Conservation (phyloP, 78 protist species). For the Pelomyxa schiedti region DNA sequence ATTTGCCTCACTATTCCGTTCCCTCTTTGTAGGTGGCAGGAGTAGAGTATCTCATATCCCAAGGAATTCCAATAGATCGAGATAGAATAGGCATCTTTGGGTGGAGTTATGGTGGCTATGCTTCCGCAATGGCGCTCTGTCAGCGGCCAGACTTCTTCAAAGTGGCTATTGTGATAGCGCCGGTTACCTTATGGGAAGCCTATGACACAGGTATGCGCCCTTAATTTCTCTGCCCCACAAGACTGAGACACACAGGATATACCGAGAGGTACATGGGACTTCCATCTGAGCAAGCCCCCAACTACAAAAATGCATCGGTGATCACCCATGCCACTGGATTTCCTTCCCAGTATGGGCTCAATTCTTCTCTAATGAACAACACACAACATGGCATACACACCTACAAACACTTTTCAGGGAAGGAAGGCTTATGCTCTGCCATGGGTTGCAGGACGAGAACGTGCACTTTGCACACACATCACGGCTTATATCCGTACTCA, state of each 20-base stretch:
- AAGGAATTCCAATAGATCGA: slow-evolving; percentile 25
- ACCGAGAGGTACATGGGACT: slow-evolving; percentile 84
- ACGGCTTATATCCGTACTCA: slow-evolving; percentile 42
- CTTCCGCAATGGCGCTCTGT: slow-evolving; percentile 54
- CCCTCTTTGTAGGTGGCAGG: too few species aligned
- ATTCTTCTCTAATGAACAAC: neutral
- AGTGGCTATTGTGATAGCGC: slow-evolving; percentile 80
- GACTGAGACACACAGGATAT: too few species aligned
- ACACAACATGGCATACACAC: neutral
- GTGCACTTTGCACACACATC: slow-evolving; percentile 79
- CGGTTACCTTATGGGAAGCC: slow-evolving; percentile 80
- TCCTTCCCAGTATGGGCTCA: slow-evolving; percentile 22
- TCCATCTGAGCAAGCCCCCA: slow-evolving; percentile 35
- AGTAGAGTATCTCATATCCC: slow-evolving; percentile 13
- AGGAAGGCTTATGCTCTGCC: slow-evolving; percentile 54
- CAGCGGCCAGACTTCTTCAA: slow-evolving; percentile 67
- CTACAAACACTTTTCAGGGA: neutral
- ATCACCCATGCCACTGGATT: neutral
- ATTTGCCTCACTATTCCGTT: too few species aligned
- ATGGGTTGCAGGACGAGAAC: slow-evolving; percentile 84
- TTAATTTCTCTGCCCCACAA: too few species aligned
- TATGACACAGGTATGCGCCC: too few species aligned
- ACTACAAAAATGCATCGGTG: slow-evolving; percentile 33
- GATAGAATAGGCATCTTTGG: slow-evolving; percentile 65
- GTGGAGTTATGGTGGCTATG: slow-evolving; percentile 87